Conservation (phyloP, 495 filamentous ascomycete species). For the Hypoxylon rickii region DNA sequence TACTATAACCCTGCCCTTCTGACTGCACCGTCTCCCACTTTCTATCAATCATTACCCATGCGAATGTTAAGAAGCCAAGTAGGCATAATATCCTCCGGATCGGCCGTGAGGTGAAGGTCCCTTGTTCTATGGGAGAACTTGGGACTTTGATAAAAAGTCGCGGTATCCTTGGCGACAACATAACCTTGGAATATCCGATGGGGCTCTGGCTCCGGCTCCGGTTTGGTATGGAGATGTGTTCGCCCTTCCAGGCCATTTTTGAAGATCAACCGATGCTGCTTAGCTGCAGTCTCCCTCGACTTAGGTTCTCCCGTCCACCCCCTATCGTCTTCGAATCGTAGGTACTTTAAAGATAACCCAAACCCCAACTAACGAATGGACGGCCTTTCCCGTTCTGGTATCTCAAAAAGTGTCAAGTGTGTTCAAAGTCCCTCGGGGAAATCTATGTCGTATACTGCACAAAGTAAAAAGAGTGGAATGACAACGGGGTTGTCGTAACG, state of each 20-base stretch:
- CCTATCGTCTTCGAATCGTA: too few species aligned
- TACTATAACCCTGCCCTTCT: constrained; percentile 16
- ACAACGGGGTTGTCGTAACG: constrained; percentile 28
- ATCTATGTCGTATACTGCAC: constrained; percentile 4
- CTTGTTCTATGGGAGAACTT: constrained; percentile 32
- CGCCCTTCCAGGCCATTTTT: constrained; percentile 30
- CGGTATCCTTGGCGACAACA: constrained; percentile 32
- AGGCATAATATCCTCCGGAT: constrained; percentile 32
- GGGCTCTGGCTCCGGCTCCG: constrained; percentile 23
- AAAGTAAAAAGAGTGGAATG: constrained; percentile 26
- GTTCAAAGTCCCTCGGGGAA: too few species aligned
- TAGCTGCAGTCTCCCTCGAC: constrained; percentile 1
- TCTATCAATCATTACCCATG: constrained; percentile 26
- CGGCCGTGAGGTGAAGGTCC: constrained; percentile 27
- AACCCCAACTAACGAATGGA: background rate
- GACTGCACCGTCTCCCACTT: constrained; percentile 23
- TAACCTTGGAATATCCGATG: constrained; percentile 19
- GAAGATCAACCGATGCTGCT: background rate
- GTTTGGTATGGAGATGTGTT: constrained; percentile 18
- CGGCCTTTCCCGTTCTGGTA: constrained; percentile 11
- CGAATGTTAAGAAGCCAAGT: constrained; percentile 16
- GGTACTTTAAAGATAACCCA: background rate
- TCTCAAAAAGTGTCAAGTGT: too few species aligned
- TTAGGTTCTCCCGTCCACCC: background rate
- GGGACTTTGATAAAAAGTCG: constrained; percentile 33